Evolutionary conservation across 2,329 filamentous ascomycete species (phyloP), one percentile per base, ranked within the genome.

Genomic region (Neonectria coccinea): DNA sequence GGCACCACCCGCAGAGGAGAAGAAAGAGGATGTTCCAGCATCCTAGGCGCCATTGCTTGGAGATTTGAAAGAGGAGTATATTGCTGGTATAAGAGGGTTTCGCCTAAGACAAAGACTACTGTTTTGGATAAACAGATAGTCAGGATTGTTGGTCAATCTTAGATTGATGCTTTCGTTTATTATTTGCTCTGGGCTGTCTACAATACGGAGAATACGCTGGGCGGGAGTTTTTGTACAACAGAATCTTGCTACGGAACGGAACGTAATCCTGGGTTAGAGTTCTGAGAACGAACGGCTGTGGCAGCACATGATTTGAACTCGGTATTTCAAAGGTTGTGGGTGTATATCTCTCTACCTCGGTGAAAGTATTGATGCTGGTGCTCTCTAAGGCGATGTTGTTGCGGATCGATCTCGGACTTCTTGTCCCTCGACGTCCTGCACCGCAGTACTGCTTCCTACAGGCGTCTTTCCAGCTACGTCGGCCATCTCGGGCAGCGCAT

Each of bases 401-500:
- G 22, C 6, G n/a, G 29, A 54, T n/a, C 27, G 27, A 33, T 18
- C 20, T 10, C 16, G 14, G 36, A 55, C 42, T 47, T 36, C 18
- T 18, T 14, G 25, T 7, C 14, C 18, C 8, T 56, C 27, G 33
- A 41, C 11, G 33, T 64, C 53, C 55, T 59, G 52, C n/a, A 44
- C 4, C 2, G 56, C 25, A 16, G 51, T 48, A 25, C 54, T 56
- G 27, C 45, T 59, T 39, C 33, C 6, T 47, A 1, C 53, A 20
- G 3, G 16, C 47, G 16, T 61, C 50, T 33, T 41, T 27, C 39
- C 62, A 57, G 14, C 44, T 27, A 11, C 27, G n/a, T 50, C 52
- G 5, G 64, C 57, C 18, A 58, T 64, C 56, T 74, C 68, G 5
- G 74, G 71, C 58, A 73, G 69, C 14, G 80, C 82, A 22, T 84